Conservation (phyloP, 768 basidiomycete genomes). For the Boletus pseudopeckii region DNA sequence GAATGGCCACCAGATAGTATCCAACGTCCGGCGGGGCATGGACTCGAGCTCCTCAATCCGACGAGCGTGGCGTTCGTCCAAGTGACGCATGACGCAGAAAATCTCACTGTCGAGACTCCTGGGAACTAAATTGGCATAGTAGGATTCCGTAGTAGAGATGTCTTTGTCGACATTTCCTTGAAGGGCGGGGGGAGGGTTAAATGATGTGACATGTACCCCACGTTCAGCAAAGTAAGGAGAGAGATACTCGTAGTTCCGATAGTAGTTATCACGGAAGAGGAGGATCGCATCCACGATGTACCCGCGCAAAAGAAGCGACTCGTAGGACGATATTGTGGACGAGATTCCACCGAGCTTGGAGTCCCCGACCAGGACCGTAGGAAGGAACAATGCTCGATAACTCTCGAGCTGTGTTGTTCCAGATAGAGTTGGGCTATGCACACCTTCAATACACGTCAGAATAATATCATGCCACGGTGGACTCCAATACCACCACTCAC, state of each 20-base stretch:
- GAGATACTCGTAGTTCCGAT: conserved; percentile 84
- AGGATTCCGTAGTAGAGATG: conserved; percentile 53
- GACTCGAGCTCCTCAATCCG: conserved; percentile 72
- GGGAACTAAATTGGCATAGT: conserved; percentile 58
- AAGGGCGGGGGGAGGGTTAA: conserved; percentile 58
- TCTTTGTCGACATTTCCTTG: conserved; percentile 45
- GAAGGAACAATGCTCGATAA: conserved; percentile 84
- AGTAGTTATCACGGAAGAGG: conserved; percentile 82
- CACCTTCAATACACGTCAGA: conserved; percentile 48
- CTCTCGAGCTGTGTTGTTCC: conserved; percentile 81
- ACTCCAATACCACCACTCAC: conserved; percentile 3
- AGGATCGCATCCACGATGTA: conserved; percentile 84
- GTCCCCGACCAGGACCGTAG: conserved; percentile 84
- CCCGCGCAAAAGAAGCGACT: conserved; percentile 85
- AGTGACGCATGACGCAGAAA: conserved; percentile 46
- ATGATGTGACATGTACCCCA: conserved; percentile 50
- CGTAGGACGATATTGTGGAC: conserved; percentile 87
- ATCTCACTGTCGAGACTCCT: conserved; percentile 36
- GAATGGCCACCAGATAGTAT: conserved; percentile 95
- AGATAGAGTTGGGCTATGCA: conserved; percentile 85
- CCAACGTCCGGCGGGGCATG: conserved; percentile 74
- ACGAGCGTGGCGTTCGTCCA: conserved; percentile 60
- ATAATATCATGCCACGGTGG: background rate
- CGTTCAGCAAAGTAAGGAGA: conserved; percentile 73
- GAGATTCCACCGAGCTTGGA: conserved; percentile 92